Percentiles rank a stretch among this genome's conserved stretches.
Evolutionary conservation across 495 filamentous ascomycete species (phyloP).

Genomic region (Neurospora tetraspora): DNA sequence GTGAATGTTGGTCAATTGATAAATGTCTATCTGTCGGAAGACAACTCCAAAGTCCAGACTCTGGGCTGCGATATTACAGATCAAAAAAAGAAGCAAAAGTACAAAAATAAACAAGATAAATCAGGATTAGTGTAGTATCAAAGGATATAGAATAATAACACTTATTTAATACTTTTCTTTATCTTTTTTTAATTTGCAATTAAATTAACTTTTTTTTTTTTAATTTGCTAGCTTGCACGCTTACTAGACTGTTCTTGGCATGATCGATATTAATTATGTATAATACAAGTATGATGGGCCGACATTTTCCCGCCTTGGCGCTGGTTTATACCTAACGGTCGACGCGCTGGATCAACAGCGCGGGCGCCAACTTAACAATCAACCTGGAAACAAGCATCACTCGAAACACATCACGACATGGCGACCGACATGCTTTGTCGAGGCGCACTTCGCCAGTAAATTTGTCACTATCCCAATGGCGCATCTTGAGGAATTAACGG

Average conservation of each 20-base stretch:
- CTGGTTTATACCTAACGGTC: neutral
- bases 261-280: too few species aligned
- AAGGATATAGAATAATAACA: neutral
- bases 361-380: neutral
- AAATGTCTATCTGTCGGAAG: neutral
- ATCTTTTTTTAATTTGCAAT: neutral
- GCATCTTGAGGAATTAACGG: neutral
- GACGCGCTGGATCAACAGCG: neutral
- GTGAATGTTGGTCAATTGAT: neutral
- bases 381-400: neutral
- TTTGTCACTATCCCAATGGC: neutral
- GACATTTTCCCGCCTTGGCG: neutral
- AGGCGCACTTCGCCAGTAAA: neutral
- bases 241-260: neutral
- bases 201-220: too few species aligned
- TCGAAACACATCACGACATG: neutral
- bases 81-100: neutral
- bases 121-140: neutral
- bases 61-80: neutral
- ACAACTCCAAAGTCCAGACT: neutral
- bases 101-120: neutral
- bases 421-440: neutral
- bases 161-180: neutral
- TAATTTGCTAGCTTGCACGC: neutral
- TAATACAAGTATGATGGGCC: neutral